Percentiles rank a stretch among this genome's conserved stretches.
These are phyloP conservation scores for Rhododendron molle DNA, from an alignment of 148 eudicot species.

Conservation along the genomic window DNA sequence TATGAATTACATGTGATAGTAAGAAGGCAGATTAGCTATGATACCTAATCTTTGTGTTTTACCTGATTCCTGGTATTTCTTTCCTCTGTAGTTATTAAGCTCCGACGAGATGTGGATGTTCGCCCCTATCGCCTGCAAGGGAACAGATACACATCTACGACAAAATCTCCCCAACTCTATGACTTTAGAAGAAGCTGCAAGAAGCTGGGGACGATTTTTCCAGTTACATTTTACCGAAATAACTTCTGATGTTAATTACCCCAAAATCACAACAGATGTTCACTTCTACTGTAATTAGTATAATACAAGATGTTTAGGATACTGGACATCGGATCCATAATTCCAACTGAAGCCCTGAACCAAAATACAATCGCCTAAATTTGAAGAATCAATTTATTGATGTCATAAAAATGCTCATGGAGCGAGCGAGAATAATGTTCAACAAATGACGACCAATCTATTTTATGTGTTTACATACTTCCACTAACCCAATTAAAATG, in stretches of 20 bases:
- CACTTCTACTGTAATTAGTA: too few relatives aligned
- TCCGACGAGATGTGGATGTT: slow-evolving; percentile 79
- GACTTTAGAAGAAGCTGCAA: slow-evolving; percentile 1
- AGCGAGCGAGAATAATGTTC: background rate
- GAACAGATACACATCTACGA: slow-evolving; percentile 49
- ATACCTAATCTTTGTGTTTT: background rate
- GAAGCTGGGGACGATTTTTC: too few relatives aligned
- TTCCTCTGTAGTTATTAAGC: slow-evolving; percentile 46
- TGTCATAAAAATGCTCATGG: background rate
- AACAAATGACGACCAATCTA: background rate
- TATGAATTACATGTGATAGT: background rate
- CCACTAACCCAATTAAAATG: background rate
- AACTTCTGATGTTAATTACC: background rate
- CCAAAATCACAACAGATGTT: too few relatives aligned
- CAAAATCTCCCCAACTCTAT: slow-evolving; percentile 33
- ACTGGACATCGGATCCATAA: background rate
- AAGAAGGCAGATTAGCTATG: background rate
- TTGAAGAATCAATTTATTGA: background rate
- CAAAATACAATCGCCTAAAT: background rate
- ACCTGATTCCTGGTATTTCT: background rate
- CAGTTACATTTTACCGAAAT: background rate
- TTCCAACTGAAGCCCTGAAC: background rate
- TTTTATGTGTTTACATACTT: background rate
- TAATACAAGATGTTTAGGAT: background rate
- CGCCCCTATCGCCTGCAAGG: slow-evolving; percentile 70